Evolutionary conservation across 495 filamentous ascomycete species (phyloP), one percentile per base, ranked within the genome.

Genomic region (Talaromyces nanjingensis): DNA sequence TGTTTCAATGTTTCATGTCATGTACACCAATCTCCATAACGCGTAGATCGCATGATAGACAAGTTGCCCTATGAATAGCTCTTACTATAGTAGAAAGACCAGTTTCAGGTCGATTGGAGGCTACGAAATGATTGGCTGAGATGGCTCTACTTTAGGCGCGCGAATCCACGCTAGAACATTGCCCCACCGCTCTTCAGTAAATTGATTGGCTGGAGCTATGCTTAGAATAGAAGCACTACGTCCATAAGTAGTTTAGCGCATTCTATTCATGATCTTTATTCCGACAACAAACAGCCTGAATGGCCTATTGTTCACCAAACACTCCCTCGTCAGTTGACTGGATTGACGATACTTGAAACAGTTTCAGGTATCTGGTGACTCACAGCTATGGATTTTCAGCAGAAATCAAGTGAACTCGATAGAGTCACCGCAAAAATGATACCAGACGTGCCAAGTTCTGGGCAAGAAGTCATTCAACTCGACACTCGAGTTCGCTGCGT

Each of bases 121-220:
- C 56, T 11, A 25, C n/a, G 56, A 37, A 33, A 18, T 59, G 56
- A 37, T 33, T 59, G 56, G 56, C 56, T 37, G 56, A 33, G 56
- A 16, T 6, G 20, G 27, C 56, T 59, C 56, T 37, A 25, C 16
- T 33, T 59, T 7, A 29, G 22, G 24, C 53, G 53, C 53, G 53
- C 24, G 22, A 56, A 20, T 49, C n/a, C 53, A 25, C 53, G 53
- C 22, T 25, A 56, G n/a, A 55, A 31, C 22, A 29, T 52, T 2
- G 52, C n/a, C 45, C 42, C 52, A 54, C 24, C 3, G 18, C 18
- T 1, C 4, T 6, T 27, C 2, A 2, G 0, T 22, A 4, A 0
- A 6, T 14, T 27, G 20, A 54, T 54, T 54, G 52, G 52, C 9
- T 14, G 47, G 7, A 27, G 2, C 12, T 14, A 4, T 24, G 52